Evolutionary conservation across 2,329 filamentous ascomycete genomes (phyloP).

Genomic region (Akanthomyces dipterigenus): DNA sequence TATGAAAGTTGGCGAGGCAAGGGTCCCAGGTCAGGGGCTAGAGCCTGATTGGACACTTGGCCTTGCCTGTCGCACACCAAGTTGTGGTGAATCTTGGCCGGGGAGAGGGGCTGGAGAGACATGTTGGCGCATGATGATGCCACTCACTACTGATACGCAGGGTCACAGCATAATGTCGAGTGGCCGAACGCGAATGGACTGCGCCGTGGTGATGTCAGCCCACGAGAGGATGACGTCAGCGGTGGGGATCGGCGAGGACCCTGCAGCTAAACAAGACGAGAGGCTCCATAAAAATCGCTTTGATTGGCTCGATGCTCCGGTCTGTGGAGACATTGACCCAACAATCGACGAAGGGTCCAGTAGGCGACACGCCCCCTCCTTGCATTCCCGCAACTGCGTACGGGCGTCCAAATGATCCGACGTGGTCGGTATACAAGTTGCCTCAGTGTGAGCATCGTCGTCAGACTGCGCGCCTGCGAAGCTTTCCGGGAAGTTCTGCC

Average conservation of each 20-base stretch:
- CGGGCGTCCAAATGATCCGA: background rate
- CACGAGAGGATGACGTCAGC: constrained; percentile 23
- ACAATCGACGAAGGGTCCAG: constrained; percentile 2
- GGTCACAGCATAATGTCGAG: background rate
- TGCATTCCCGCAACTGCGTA: background rate
- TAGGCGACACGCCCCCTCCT: background rate
- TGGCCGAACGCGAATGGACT: constrained; percentile 7
- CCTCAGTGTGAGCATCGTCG: background rate
- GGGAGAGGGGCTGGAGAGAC: constrained; percentile 1
- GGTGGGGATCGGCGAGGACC: constrained; percentile 12
- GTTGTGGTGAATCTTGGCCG: too few species aligned
- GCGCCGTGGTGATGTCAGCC: constrained; percentile 20
- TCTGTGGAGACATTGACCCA: background rate
- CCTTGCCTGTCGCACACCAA: background rate
- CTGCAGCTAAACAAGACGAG: constrained; percentile 5
- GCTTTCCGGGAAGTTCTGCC: constrained; percentile 68
- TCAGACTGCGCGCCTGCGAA: constrained; percentile 24
- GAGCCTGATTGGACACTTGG: background rate
- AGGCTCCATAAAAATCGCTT: constrained; percentile 5
- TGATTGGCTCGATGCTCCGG: constrained; percentile 11
- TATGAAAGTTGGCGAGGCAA: background rate
- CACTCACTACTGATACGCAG: background rate
- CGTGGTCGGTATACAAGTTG: background rate
- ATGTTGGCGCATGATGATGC: constrained; percentile 9
- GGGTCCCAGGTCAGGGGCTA: background rate